Percentiles rank a stretch among this genome's conserved stretches.
phyloP scores from a whole-genome alignment of 495 filamentous ascomycete species.

The Tetracladium setigerum region DNA sequence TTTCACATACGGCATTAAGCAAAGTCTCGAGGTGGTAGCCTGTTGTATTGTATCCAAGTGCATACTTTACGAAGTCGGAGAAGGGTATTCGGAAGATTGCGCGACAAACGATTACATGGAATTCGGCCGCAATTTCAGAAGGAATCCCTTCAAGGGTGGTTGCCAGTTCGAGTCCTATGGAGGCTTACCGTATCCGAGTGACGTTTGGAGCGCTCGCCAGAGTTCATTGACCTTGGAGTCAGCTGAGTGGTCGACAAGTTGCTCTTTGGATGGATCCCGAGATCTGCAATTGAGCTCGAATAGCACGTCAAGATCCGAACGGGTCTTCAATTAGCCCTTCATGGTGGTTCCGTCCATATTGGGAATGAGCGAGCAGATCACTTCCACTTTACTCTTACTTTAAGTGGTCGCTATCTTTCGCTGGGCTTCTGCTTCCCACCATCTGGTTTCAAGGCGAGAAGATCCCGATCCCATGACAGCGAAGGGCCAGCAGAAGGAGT shows the following conservation, averaged over 20 bases:
- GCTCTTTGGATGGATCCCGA: not conserved
- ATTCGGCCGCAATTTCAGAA: conserved; percentile 8
- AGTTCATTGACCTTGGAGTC: conserved; percentile 1
- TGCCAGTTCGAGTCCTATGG: conserved; percentile 2
- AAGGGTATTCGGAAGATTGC: conserved; percentile 8
- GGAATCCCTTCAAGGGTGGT: not conserved
- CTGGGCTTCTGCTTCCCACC: conserved; percentile 2
- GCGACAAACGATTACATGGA: conserved; percentile 3
- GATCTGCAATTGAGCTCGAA: not conserved
- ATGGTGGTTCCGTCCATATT: not conserved
- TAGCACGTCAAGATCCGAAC: conserved; percentile 1
- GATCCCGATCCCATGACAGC: not conserved
- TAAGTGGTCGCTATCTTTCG: not conserved
- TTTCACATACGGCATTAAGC: conserved; percentile 2
- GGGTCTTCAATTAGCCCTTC: not conserved
- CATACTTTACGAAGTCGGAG: conserved; percentile 9
- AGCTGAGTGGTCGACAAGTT: not conserved
- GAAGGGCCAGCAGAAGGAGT: not conserved
- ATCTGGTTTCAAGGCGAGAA: not conserved
- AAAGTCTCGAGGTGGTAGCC: not conserved
- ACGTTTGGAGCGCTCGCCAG: not conserved
- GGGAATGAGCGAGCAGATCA: too few species aligned
- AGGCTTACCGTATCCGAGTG: not conserved
- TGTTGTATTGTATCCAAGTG: conserved; percentile 6
- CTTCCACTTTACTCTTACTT: not conserved